Conservation (phyloP, 148 eudicot genomes). For the Polygonum aviculare region DNA sequence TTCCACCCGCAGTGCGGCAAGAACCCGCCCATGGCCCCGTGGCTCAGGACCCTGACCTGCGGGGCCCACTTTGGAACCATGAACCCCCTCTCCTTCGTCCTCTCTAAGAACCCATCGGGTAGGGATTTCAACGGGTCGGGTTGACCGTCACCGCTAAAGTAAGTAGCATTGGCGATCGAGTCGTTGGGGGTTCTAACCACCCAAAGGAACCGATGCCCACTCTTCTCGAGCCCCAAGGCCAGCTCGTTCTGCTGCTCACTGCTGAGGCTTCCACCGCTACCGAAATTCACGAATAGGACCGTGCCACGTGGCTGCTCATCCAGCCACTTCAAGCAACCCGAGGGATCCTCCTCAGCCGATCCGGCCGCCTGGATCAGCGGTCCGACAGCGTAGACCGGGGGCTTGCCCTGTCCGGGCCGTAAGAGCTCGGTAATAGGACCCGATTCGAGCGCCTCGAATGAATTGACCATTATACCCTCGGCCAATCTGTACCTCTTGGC, state of each 20-base stretch:
- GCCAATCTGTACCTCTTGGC: slow-evolving; percentile 28
- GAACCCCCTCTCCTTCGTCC: slow-evolving; percentile 40
- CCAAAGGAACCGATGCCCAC: slow-evolving; percentile 51
- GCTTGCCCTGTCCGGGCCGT: slow-evolving; percentile 18
- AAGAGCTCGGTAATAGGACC: slow-evolving; percentile 22
- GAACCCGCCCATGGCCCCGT: slow-evolving; percentile 45
- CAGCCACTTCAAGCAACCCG: slow-evolving; percentile 35
- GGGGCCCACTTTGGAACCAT: slow-evolving; percentile 45
- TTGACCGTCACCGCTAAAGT: slow-evolving; percentile 17
- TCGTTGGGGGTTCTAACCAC: slow-evolving; percentile 39
- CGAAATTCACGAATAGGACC: slow-evolving; percentile 45
- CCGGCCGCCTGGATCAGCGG: slow-evolving; percentile 31
- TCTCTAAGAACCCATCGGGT: slow-evolving; percentile 46
- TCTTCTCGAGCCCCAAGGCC: slow-evolving; percentile 48
- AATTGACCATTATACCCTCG: slow-evolving; percentile 44
- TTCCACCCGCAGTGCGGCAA: slow-evolving; percentile 56
- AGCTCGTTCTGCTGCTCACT: slow-evolving; percentile 33
- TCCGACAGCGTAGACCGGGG: slow-evolving; percentile 45
- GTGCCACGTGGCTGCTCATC: slow-evolving; percentile 50
- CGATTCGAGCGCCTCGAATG: slow-evolving; percentile 26
- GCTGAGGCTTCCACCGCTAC: slow-evolving; percentile 58
- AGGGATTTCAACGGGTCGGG: slow-evolving; percentile 31
- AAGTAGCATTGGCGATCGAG: slow-evolving; percentile 23
- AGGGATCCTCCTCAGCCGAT: neutral
- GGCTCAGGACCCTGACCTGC: slow-evolving; percentile 33